Evolutionary conservation across 805 yeast genomes (phyloP).

Genomic region (Teunomyces gatunensis): DNA sequence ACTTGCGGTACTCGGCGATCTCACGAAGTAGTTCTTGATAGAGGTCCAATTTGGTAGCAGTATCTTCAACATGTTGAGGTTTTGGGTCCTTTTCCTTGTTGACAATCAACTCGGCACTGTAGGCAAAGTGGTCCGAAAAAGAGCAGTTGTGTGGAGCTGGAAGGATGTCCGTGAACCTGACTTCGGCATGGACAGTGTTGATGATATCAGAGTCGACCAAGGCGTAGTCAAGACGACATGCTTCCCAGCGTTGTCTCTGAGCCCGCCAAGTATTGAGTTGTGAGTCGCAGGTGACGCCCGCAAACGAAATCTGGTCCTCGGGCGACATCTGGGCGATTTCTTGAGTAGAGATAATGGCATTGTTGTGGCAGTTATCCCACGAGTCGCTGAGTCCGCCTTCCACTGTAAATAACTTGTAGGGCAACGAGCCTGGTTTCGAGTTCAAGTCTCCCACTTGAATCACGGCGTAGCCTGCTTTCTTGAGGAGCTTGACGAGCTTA

Average conservation of each 20-base stretch:
- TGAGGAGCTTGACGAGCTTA: conserved; percentile 56
- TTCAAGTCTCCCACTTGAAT: conserved; percentile 92
- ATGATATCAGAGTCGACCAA: conserved; percentile 61
- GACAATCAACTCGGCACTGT: conserved; percentile 34
- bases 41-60: conserved; percentile 26
- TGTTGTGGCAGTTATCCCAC: conserved; percentile 64
- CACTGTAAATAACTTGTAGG: conserved; percentile 66
- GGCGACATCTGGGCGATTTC: conserved; percentile 30
- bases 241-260: conserved; percentile 54
- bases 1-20: conserved; percentile 45
- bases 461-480: conserved; percentile 76
- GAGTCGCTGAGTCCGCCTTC: conserved; percentile 74
- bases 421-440: conserved; percentile 82
- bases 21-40: conserved; percentile 33
- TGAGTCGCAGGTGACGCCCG: conserved; percentile 91
- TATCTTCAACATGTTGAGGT: conserved; percentile 5
- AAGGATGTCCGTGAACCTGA: conserved; percentile 67
- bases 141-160: conserved; percentile 57
- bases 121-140: conserved; percentile 92
- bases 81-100: not conserved
- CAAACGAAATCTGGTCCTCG: conserved; percentile 57
- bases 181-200: conserved; percentile 59
- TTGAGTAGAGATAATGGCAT: conserved; percentile 20
- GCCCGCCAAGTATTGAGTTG: conserved; percentile 83
- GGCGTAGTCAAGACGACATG: conserved; percentile 89